Conservation (phyloP, 768 basidiomycete species). For the Phylloporus arenicola region DNA sequence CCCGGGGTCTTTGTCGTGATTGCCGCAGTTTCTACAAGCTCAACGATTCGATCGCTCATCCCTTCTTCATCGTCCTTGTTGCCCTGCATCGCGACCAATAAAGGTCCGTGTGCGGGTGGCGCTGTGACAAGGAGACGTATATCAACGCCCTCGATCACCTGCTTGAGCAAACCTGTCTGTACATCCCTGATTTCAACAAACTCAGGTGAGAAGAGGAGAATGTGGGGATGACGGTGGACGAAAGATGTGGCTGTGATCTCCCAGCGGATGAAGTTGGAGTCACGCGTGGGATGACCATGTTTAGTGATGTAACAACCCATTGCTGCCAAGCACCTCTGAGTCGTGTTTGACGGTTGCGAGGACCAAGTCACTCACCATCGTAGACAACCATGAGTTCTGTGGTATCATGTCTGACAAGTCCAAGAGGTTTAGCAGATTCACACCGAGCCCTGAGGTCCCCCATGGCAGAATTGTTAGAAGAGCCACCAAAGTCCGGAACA, state of each 20-base stretch:
- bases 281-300: conserved; percentile 59
- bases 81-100: conserved; percentile 64
- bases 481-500: conserved; percentile 55
- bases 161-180: conserved; percentile 62
- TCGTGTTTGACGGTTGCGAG: not conserved
- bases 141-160: conserved; percentile 73
- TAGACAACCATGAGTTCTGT: conserved; percentile 67
- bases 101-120: conserved; percentile 33
- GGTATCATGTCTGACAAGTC: conserved; percentile 51
- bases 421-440: conserved; percentile 57
- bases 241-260: conserved; percentile 64
- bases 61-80: conserved; percentile 51
- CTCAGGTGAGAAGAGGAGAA: conserved; percentile 68
- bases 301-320: conserved; percentile 75
- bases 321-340: conserved; percentile 36
- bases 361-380: conserved; percentile 47
- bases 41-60: conserved; percentile 56
- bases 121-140: conserved; percentile 57
- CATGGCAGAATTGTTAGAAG: conserved; percentile 37
- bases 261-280: conserved; percentile 67
- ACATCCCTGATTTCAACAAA: conserved; percentile 73
- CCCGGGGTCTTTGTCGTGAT: conserved; percentile 36
- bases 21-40: conserved; percentile 66
- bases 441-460: conserved; percentile 53
- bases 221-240: conserved; percentile 52